Evolutionary conservation across 148 eudicot genomes (phyloP), one percentile per base, ranked within the genome.

Genomic region (Vaccinium macrocarpon): DNA sequence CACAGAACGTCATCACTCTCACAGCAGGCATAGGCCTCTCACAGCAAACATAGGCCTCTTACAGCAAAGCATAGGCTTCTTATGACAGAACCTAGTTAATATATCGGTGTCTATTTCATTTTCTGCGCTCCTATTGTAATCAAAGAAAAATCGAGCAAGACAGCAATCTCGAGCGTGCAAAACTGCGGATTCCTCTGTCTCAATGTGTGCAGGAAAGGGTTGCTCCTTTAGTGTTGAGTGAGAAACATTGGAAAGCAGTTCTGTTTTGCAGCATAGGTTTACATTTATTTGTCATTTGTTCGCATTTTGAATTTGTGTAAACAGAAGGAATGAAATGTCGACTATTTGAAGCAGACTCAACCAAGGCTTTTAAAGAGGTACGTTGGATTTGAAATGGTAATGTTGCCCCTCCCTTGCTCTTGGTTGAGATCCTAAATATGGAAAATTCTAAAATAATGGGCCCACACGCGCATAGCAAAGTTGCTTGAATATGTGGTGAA

Each of bases 1-100:
- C 89, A 88, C 86, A 92, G 90, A 74, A 93, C 95, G 23, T 93
- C 98, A n/a, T 87, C 98, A 12, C 52, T 87, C 35, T 72, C 92
- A 66, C 88, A 88, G 86, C 92, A 93, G 89, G 78, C 88, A 78
- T 90, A 85, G 82, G 50, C 56, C 8, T 38, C 21, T 19, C 4
- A 42, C 46, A 42, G 46, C 46, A 93, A 90, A 75, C 88, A 78
- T 90, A 85, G 82, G 50, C 56, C 8, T 38, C 21, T 19, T 3
- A 42, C 46, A 42, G 46, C 46, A 93, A 35, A 90, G 78, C 88
- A 78, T 90, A 85, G 82, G 50, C 56, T 15, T 38, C 21, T 19
- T 38, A 29, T 79, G 48, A 49, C 66, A 32, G 15, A 52, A 15
- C n/a, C 81, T 29, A 79, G 12, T 29, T 79, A 3, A 16, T 16